phyloP scores from a whole-genome alignment of 1,284 basidiomycete species.

The Mrakiaceae sp. region DNA sequence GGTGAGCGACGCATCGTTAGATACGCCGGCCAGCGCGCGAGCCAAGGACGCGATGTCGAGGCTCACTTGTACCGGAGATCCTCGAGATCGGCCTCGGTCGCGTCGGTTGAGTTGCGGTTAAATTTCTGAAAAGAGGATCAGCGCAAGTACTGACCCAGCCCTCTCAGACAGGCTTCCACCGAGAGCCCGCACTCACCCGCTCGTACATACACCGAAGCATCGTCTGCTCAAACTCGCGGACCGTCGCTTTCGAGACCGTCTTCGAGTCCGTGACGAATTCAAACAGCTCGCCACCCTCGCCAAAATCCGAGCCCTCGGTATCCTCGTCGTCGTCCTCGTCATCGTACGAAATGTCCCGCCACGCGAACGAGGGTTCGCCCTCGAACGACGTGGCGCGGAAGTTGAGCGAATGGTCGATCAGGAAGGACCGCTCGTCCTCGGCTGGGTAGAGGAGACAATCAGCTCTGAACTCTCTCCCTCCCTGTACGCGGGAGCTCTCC shows the following conservation, averaged over 20 bases:
- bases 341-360: conserved; percentile 59
- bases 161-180: not conserved
- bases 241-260: conserved; percentile 65
- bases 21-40: too few relatives aligned
- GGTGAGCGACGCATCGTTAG: not conserved
- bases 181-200: conserved; percentile 27
- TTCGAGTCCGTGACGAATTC: conserved; percentile 56
- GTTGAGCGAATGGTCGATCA: conserved; percentile 77
- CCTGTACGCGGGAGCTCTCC: not conserved
- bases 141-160: too few relatives aligned
- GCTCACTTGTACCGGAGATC: conserved; percentile 68
- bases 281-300: conserved; percentile 49
- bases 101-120: conserved; percentile 52
- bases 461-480: too few relatives aligned
- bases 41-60: not conserved
- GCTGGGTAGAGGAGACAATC: conserved; percentile 38
- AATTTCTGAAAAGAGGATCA: conserved; percentile 48
- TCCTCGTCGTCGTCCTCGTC: conserved; percentile 47
- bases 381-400: conserved; percentile 68
- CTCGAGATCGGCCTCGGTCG: conserved; percentile 55
- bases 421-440: conserved; percentile 82
- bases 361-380: conserved; percentile 70
- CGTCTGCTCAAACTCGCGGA: conserved; percentile 78
- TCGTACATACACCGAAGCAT: conserved; percentile 92
- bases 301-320: conserved; percentile 30